Evolutionary conservation across 1,284 basidiomycete genomes (phyloP).

Genomic region (Leucoagaricus sp.): DNA sequence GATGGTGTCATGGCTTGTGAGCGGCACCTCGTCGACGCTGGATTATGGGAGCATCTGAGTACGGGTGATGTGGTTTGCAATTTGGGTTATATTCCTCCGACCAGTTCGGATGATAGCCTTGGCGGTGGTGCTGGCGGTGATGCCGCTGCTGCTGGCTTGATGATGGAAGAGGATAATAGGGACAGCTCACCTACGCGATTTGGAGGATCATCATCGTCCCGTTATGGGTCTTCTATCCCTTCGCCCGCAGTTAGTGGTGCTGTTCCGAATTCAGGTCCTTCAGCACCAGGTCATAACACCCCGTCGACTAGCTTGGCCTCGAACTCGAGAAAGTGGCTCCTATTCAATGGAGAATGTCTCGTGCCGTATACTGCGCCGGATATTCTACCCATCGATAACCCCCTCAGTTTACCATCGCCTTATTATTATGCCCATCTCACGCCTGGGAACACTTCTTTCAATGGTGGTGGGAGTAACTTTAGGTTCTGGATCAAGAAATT

Average conservation of each 20-base stretch:
- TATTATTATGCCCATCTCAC: conserved; percentile 72
- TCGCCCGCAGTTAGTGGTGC: no score
- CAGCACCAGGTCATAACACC: no score
- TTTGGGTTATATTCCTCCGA: conserved; percentile 66
- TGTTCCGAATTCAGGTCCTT: no score
- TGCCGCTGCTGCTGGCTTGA: no score
- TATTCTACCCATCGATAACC: conserved; percentile 51
- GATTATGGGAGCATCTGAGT: conserved; percentile 71
- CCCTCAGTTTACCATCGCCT: conserved; percentile 65
- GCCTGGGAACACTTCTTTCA: conserved; percentile 22
- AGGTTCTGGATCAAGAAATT: conserved; percentile 47
- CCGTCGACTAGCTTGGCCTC: not conserved
- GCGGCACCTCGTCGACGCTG: conserved; percentile 59
- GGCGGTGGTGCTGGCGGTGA: conserved; percentile 22
- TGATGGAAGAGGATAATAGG: not conserved
- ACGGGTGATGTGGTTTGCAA: conserved; percentile 77
- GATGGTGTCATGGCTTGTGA: conserved; percentile 54
- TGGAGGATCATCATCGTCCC: no score
- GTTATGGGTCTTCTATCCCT: no score
- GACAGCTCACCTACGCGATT: not conserved
- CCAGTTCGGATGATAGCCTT: conserved; percentile 32
- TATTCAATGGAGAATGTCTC: conserved; percentile 63
- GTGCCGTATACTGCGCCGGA: conserved; percentile 56
- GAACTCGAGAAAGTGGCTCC: conserved; percentile 55
- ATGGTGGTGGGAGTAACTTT: conserved; percentile 34